Percentiles rank a stretch among this genome's conserved stretches.
Conservation (phyloP, 345 rosid species). For the Bruguiera parviflora region DNA sequence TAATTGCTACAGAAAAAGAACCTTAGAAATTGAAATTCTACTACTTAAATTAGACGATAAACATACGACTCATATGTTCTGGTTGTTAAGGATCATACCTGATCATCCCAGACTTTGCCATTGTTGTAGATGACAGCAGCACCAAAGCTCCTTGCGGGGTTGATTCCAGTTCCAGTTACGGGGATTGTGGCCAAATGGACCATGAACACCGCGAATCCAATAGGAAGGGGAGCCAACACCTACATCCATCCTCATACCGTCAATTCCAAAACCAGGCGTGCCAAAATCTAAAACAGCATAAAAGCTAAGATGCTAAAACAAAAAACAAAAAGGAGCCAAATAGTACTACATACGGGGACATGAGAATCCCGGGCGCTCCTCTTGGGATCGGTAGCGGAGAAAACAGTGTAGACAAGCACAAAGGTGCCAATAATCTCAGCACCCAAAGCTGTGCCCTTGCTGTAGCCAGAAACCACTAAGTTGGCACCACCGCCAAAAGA, state of each 20-base stretch:
- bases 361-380: constrained; percentile 88
- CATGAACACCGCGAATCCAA: constrained; percentile 73
- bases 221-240: constrained; percentile 76
- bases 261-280: background rate
- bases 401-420: constrained; percentile 70
- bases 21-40: background rate
- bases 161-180: constrained; percentile 64
- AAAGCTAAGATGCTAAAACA: background rate
- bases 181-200: constrained; percentile 75
- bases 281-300: background rate
- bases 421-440: constrained; percentile 84
- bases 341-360: constrained; percentile 48
- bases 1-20: background rate
- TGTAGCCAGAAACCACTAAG: constrained; percentile 48
- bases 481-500: constrained; percentile 66
- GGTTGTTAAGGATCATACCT: constrained; percentile 23
- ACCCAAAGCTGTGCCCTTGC: constrained; percentile 65
- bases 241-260: background rate
- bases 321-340: no score
- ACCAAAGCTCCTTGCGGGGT: constrained; percentile 68
- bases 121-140: constrained; percentile 62
- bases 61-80: background rate
- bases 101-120: constrained; percentile 57
- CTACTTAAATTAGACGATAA: background rate
- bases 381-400: constrained; percentile 89